Base-by-base conservation (phyloP, 148 eudicot species). In the Cornus suecica region DNA sequence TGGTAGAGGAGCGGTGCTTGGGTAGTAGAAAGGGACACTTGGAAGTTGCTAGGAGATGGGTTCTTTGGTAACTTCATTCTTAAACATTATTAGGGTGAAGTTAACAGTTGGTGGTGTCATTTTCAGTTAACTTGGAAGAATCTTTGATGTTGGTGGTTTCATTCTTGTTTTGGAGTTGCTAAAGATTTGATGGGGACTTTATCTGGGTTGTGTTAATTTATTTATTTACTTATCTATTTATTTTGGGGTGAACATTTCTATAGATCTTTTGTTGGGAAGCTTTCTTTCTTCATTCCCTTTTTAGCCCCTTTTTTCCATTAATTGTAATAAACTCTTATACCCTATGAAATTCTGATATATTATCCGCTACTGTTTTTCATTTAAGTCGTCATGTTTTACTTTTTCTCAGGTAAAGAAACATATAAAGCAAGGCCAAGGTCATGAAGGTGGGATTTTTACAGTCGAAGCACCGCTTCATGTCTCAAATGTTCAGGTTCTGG, bases 381-480 rank as follows among this genome's bases (percentile, higher is more conserved):
- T 61, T 31, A 8, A 11, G 25, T 66, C 20, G 48, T 68, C 48
- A 73, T 73, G 41, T 23, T 68, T 0, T 60, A 62, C 37, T 42
- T 69, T 16, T n/a, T 69, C 34, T 62, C 83, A 94, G 98, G 98
- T 92, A 61, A 94, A 94, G 86, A 94, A 94, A 74, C 98, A 94
- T 80, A 92, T 94, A 30, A 94, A 94, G 81, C 97, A 92, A 87
- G 97, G 98, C 78, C 98, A 94, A 80, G 98, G 97, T 28, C 94
- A 94, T 74, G 98, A 94, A 89, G 98, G 97, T 73, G 98, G 98
- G 29, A 94, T 94, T 73, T 94, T 92, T 69, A 69, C 95, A 31
- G 96, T 94, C 34, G 98, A 94, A 86, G 97, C 98, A 76, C 98
- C 98, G 60, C 86, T 94, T 56, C 98, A 94, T 87, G 95, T 87